Percentiles rank a stretch among this genome's conserved stretches.
These are phyloP conservation scores for Jamesozyma jinghongensis DNA, from an alignment of 805 yeast species.

Conservation along the genomic window DNA sequence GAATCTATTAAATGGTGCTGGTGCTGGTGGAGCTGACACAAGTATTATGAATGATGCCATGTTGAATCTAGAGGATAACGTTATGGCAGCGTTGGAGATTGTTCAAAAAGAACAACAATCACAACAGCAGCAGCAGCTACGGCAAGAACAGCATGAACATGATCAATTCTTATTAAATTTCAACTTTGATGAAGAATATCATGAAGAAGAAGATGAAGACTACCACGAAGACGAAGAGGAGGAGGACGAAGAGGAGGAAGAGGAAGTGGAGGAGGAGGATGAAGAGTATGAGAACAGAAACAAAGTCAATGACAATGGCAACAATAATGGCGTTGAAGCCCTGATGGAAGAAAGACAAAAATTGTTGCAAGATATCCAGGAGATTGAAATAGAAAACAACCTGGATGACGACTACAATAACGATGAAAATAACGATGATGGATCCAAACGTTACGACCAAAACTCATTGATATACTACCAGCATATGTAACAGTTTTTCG, in stretches of 20 bases:
- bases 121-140: constrained; percentile 1
- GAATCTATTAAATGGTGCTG: too few relatives aligned
- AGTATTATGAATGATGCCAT: constrained; percentile 19
- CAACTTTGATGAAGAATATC: constrained; percentile 5
- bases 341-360: neutral
- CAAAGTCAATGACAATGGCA: constrained; percentile 3
- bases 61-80: constrained; percentile 22
- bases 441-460: neutral
- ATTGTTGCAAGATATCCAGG: constrained; percentile 3
- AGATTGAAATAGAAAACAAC: constrained; percentile 4
- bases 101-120: constrained; percentile 15
- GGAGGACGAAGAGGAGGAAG: constrained; percentile 9
- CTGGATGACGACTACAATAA: constrained; percentile 3
- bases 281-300: constrained; percentile 1
- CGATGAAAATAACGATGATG: neutral
- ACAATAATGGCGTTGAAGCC: neutral
- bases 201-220: constrained; percentile 8
- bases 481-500: neutral
- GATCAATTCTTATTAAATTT: constrained; percentile 3
- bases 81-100: constrained; percentile 23
- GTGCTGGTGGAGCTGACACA: neutral
- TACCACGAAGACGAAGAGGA: constrained; percentile 10
- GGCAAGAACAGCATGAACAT: constrained; percentile 1
- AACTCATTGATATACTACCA: constrained; percentile 1
- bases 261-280: constrained; percentile 2